Evolutionary conservation across 257 asterid species (phyloP).

Genomic region (Plantago elongata): DNA sequence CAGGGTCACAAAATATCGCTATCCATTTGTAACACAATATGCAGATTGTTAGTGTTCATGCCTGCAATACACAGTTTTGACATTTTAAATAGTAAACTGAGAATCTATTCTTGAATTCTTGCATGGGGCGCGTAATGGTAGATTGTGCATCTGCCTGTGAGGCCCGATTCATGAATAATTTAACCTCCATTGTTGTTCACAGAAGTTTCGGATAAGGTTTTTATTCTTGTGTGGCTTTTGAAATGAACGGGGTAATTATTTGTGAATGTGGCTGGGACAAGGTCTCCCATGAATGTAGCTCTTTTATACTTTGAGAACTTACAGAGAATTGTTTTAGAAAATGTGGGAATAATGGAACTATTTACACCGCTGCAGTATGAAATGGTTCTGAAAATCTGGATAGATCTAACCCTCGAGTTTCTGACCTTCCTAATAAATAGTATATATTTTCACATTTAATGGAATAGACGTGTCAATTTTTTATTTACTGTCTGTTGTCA

Average conservation of each 20-base stretch:
- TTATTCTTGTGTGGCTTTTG: constrained; percentile 1
- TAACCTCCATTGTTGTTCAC: too few relatives aligned
- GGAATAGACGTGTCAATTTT: too few relatives aligned
- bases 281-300: background rate
- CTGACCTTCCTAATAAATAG: background rate
- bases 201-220: background rate
- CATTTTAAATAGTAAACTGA: background rate
- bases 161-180: too few relatives aligned
- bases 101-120: constrained; percentile 9
- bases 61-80: background rate
- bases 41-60: background rate
- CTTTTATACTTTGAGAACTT: background rate
- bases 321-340: background rate
- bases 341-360: too few relatives aligned
- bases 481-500: too few relatives aligned
- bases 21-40: too few relatives aligned
- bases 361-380: too few relatives aligned
- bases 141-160: constrained; percentile 10
- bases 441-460: too few relatives aligned
- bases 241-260: background rate
- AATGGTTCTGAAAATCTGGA: constrained; percentile 2
- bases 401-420: background rate
- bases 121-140: constrained; percentile 8
- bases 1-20: too few relatives aligned
- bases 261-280: background rate